These are phyloP conservation scores for Umbelopsis ramanniana DNA, from an alignment of 192 early-diverging fungal species.

Conservation along the genomic window DNA sequence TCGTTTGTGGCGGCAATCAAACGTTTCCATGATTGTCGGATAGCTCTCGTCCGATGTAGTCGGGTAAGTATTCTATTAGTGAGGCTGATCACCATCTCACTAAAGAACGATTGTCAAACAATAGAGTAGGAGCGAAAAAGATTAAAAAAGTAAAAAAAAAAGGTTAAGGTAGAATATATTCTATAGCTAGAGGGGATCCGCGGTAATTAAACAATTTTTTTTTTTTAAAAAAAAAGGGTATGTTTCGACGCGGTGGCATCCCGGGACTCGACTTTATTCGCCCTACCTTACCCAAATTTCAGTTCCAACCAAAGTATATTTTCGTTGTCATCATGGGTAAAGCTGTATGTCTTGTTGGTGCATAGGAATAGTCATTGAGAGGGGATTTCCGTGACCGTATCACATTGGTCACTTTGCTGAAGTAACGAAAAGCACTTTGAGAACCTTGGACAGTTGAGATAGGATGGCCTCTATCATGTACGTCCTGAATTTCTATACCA, in stretches of 20 bases:
- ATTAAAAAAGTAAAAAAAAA: background rate
- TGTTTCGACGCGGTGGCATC: slow-evolving; percentile 24
- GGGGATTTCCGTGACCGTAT: too few species aligned
- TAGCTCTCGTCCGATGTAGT: slow-evolving; percentile 11
- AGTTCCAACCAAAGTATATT: background rate
- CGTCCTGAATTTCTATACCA: too few species aligned
- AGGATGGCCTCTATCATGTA: too few species aligned
- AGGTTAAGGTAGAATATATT: slow-evolving; percentile 12
- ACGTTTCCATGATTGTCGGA: slow-evolving; percentile 21
- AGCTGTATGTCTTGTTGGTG: background rate
- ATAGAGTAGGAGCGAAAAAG: background rate
- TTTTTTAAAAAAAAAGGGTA: background rate
- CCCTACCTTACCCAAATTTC: slow-evolving; percentile 13
- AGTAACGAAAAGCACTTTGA: too few species aligned
- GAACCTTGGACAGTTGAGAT: too few species aligned
- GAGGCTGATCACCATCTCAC: slow-evolving; percentile 18
- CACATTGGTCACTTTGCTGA: too few species aligned
- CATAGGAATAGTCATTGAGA: background rate
- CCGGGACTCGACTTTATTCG: background rate
- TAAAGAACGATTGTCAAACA: background rate
- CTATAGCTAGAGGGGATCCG: background rate
- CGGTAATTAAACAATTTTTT: slow-evolving; percentile 16
- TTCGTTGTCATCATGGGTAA: background rate
- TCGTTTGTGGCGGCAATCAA: slow-evolving; percentile 16
- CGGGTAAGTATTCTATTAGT: slow-evolving; percentile 13